Evolutionary conservation across 2,329 filamentous ascomycete species (phyloP), one percentile per base, ranked within the genome.

Genomic region (Penicillium sp.): DNA sequence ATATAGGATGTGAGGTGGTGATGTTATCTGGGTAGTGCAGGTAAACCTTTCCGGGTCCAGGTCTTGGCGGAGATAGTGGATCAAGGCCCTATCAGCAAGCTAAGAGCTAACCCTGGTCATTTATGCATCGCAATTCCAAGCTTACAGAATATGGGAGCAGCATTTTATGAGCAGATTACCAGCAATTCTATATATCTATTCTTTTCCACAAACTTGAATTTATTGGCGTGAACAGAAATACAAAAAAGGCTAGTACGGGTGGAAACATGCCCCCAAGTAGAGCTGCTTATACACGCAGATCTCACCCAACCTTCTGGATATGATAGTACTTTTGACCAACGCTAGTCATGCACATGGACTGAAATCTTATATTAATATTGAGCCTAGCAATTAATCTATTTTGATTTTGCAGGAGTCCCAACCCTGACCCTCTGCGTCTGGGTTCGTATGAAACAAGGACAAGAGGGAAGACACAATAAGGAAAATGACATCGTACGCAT

Each of bases 401-500:
- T 64, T 65, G 58, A 59, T 59, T 64, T 61, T 54, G 56, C 61
- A 59, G 56, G 42, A 52, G 45, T 54, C 51, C 57, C 60, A 62
- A 56, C 50, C 54, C 42, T 47, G 54, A 56, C 56, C 59, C 52
- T 54, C 38, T 60, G 58, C 56, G 52, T 54, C 48, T 45, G 53
- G 47, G 49, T 55, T 53, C 52, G 49, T 57, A 60, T 62, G 55
- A 57, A 61, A 62, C 59, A 59, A 61, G 52, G 53, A 62, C 51
- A 60, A 49, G 52, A 54, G 60, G 59, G 57, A 60, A 63, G 56
- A 61, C 57, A 61, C 57, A 27, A 27, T 4, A n/a, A 36, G 34
- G 34, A 36, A 13, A 57, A 62, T 60, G 59, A 57, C 44, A 56
- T 67, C 68, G 61, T 71, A 54, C 62, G 66, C 62, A 54, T 71